Evolutionary conservation across 1,284 basidiomycete species (phyloP).

Genomic region (Cerrena zonata): DNA sequence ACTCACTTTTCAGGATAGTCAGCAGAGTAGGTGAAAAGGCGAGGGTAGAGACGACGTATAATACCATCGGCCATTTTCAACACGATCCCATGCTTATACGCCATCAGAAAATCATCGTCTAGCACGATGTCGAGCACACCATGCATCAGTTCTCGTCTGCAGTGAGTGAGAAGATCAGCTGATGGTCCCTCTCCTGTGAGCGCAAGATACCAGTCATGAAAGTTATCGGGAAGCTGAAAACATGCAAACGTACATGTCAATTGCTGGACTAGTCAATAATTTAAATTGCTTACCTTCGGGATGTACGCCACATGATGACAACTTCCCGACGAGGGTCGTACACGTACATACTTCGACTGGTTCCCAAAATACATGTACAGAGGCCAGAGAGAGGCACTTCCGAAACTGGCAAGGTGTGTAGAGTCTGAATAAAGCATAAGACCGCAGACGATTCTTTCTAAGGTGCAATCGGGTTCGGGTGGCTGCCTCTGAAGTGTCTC

Average conservation of each 20-base stretch:
- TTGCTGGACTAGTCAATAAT: background rate
- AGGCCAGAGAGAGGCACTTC: constrained; percentile 32
- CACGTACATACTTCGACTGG: constrained; percentile 30
- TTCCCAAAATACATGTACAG: constrained; percentile 33
- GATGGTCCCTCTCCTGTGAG: background rate
- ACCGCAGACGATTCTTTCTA: constrained; percentile 22
- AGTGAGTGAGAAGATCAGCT: constrained; percentile 2
- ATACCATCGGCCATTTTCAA: constrained; percentile 18
- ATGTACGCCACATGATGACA: constrained; percentile 33
- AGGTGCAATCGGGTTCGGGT: background rate
- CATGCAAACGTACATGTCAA: background rate
- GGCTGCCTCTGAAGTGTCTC: background rate
- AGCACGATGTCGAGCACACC: constrained; percentile 21
- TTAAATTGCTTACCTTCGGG: constrained; percentile 14
- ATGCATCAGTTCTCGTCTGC: constrained; percentile 30
- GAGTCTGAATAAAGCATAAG: constrained; percentile 35
- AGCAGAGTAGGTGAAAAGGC: constrained; percentile 18
- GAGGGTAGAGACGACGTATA: constrained; percentile 14
- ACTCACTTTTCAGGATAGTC: constrained; percentile 29
- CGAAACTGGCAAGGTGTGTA: constrained; percentile 33
- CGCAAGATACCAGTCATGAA: background rate
- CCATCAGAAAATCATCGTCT: constrained; percentile 21
- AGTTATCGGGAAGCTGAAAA: background rate
- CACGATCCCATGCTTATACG: constrained; percentile 23
- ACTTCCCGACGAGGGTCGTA: constrained; percentile 17